A percentile compares a stretch with the other conserved stretches of the same genome.
Conservation (phyloP, 1,284 basidiomycete genomes). For the Trichosporon ovoides region DNA sequence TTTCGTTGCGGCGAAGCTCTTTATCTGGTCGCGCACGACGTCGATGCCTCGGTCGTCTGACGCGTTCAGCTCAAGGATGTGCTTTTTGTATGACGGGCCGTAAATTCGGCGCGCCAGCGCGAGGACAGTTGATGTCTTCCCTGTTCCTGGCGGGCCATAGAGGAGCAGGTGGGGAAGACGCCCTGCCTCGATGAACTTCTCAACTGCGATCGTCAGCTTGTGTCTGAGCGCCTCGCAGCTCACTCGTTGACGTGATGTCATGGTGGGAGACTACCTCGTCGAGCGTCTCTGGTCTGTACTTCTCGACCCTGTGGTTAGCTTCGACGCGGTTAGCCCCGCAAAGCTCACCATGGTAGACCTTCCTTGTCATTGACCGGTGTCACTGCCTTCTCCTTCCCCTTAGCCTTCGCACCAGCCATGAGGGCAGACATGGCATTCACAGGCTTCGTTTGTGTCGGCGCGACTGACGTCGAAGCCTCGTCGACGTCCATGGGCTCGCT, state of each 20-base stretch:
- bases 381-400: constrained; percentile 42
- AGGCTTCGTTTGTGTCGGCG: constrained; percentile 12
- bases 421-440: constrained; percentile 42
- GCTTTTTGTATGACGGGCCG: constrained; percentile 70
- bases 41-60: constrained; percentile 98
- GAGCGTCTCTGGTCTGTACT: constrained; percentile 80
- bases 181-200: constrained; percentile 93
- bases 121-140: constrained; percentile 96
- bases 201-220: constrained; percentile 57
- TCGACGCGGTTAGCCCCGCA: no score
- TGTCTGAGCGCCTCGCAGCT: constrained; percentile 30
- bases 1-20: constrained; percentile 94
- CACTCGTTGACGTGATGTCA: constrained; percentile 87
- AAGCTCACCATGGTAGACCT: constrained; percentile 45
- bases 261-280: constrained; percentile 91
- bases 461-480: constrained; percentile 17
- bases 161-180: constrained; percentile 91
- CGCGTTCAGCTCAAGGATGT: constrained; percentile 96
- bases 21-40: constrained; percentile 96
- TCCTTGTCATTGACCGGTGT: constrained; percentile 33
- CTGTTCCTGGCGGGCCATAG: constrained; percentile 93
- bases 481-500: constrained; percentile 32
- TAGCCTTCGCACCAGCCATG: constrained; percentile 39
- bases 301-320: constrained; percentile 73
- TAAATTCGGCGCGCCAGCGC: constrained; percentile 93